These are phyloP conservation scores for Phlyctochytrium bullatum DNA, from an alignment of 192 early-diverging fungal species.

Conservation along the genomic window DNA sequence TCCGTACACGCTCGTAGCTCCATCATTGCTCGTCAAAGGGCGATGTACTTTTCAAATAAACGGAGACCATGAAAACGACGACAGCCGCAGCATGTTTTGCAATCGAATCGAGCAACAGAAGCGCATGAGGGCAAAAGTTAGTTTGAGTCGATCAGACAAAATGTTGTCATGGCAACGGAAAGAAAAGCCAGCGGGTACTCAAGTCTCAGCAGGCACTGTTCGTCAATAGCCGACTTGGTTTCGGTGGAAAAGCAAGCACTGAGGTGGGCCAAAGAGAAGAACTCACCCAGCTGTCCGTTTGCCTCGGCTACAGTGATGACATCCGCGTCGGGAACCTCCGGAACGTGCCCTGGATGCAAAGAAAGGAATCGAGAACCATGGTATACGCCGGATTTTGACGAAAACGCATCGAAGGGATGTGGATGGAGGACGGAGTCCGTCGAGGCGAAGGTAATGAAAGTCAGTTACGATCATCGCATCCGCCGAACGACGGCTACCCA, in stretches of 20 bases:
- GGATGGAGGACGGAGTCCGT: background rate
- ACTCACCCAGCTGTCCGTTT: background rate
- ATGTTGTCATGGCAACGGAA: background rate
- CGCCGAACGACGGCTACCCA: no score
- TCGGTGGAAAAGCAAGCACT: background rate
- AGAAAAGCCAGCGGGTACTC: no score
- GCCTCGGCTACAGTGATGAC: background rate
- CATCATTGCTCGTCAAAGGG: no score
- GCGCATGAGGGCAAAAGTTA: background rate
- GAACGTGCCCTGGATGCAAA: background rate
- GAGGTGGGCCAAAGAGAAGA: background rate
- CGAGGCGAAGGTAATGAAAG: background rate
- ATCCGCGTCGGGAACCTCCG: background rate
- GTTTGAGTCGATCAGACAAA: background rate
- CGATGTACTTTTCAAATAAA: no score
- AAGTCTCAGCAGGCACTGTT: no score
- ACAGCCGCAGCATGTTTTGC: no score
- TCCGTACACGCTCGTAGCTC: no score
- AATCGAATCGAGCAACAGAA: background rate
- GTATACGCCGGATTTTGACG: background rate
- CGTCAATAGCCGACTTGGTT: background rate
- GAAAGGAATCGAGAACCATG: background rate
- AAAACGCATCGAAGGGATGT: background rate
- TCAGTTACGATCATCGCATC: no score
- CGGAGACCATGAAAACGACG: no score